Percentiles rank a stretch among this genome's conserved stretches.
Conservation (phyloP, 495 filamentous ascomycete species). For the Sphaerosporella brunnea region DNA sequence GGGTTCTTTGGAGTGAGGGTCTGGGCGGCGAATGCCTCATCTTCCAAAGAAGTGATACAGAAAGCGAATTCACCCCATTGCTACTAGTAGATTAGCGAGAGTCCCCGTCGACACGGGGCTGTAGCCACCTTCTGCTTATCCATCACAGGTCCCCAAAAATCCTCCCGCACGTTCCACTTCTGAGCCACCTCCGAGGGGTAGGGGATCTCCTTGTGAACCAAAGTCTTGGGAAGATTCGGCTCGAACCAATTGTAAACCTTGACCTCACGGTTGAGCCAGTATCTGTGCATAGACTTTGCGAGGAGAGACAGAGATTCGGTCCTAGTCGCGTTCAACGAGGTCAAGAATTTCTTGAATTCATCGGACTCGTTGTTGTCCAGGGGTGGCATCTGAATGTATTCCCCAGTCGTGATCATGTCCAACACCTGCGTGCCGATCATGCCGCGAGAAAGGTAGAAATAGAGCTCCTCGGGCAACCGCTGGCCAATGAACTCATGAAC, state of each 20-base stretch:
- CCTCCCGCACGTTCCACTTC: constrained; percentile 54
- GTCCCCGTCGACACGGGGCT: no score
- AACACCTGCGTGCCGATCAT: constrained; percentile 62
- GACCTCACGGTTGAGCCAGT: constrained; percentile 59
- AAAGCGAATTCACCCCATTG: constrained; percentile 38
- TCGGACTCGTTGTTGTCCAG: constrained; percentile 63
- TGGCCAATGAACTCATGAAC: constrained; percentile 77
- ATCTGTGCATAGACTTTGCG: constrained; percentile 59
- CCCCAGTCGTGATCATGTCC: constrained; percentile 60
- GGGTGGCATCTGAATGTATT: constrained; percentile 56
- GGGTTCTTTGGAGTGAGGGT: constrained; percentile 38
- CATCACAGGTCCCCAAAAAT: constrained; percentile 32
- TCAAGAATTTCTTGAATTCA: constrained; percentile 64
- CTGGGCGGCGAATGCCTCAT: constrained; percentile 45
- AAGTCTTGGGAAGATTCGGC: constrained; percentile 41
- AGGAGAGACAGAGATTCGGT: constrained; percentile 58
- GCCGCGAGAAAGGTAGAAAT: constrained; percentile 73
- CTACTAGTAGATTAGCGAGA: constrained; percentile 24
- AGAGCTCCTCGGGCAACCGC: constrained; percentile 77
- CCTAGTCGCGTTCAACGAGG: constrained; percentile 51
- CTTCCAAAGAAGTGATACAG: constrained; percentile 41
- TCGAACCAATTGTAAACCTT: constrained; percentile 73
- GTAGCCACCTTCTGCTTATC: constrained; percentile 23
- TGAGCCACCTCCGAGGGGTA: constrained; percentile 43
- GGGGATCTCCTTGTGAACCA: constrained; percentile 46